Conservation (phyloP, 805 yeast genomes). For the Candida orba region DNA sequence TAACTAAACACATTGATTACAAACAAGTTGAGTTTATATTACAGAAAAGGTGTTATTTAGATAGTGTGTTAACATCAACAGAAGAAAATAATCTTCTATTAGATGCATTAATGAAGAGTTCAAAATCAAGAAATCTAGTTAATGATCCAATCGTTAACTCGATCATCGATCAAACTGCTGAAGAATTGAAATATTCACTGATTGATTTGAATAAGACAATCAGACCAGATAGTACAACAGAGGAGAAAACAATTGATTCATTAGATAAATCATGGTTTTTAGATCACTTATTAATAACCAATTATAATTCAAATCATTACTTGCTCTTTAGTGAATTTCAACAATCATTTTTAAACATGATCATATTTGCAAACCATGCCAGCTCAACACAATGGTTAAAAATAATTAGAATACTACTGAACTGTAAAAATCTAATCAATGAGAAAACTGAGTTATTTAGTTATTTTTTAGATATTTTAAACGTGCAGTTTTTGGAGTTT, state of each 20-base stretch:
- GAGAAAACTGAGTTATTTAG: slow-evolving; percentile 23
- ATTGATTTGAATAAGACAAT: slow-evolving; percentile 35
- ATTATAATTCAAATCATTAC: slow-evolving; percentile 25
- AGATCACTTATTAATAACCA: slow-evolving; percentile 23
- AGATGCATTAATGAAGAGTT: slow-evolving; percentile 29
- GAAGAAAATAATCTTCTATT: slow-evolving; percentile 39
- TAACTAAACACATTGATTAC: slow-evolving; percentile 20
- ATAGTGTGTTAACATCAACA: slow-evolving; percentile 42
- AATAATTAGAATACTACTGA: slow-evolving; percentile 36
- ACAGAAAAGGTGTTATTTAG: slow-evolving; percentile 22
- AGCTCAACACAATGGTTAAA: slow-evolving; percentile 60
- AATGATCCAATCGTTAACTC: slow-evolving; percentile 27
- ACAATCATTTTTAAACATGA: slow-evolving; percentile 39
- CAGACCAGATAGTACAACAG: slow-evolving; percentile 29
- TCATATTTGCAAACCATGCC: slow-evolving; percentile 55
- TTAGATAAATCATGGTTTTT: slow-evolving; percentile 60
- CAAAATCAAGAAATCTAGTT: slow-evolving; percentile 20
- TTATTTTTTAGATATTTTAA: slow-evolving; percentile 27
- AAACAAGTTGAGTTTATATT: slow-evolving; percentile 23
- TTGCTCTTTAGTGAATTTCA: slow-evolving; percentile 47
- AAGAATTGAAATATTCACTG: slow-evolving; percentile 35
- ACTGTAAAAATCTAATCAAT: slow-evolving; percentile 26
- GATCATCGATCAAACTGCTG: slow-evolving; percentile 25
- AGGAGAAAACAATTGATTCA: slow-evolving; percentile 42
- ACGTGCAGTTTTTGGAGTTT: slow-evolving; percentile 31